Evolutionary conservation across 257 asterid genomes (phyloP).

Genomic region (Verbascum thapsus): DNA sequence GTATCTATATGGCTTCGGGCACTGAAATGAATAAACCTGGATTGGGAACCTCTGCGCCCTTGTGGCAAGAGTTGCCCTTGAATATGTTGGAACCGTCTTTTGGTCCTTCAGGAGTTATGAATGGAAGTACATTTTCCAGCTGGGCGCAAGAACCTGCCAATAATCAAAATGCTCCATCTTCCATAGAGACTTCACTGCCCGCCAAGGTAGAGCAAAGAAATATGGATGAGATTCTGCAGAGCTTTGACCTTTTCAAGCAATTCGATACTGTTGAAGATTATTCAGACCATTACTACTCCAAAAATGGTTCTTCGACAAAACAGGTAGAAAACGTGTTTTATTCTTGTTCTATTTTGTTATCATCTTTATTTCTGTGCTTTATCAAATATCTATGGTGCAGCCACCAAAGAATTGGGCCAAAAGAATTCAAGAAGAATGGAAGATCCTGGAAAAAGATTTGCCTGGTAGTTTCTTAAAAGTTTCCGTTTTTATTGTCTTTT

Average conservation of each 20-base stretch:
- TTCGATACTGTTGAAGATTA: constrained; percentile 76
- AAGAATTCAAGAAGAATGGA: constrained; percentile 95
- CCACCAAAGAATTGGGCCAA: constrained; percentile 76
- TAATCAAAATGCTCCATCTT: constrained; percentile 33
- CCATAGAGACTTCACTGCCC: constrained; percentile 39
- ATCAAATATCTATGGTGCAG: constrained; percentile 36
- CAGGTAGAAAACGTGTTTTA: constrained; percentile 40
- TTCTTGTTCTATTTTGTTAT: constrained; percentile 10
- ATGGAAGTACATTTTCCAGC: constrained; percentile 27
- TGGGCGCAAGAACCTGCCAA: constrained; percentile 31
- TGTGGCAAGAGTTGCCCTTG: constrained; percentile 32
- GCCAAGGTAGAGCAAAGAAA: constrained; percentile 33
- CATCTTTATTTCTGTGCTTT: constrained; percentile 11
- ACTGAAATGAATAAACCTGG: constrained; percentile 24
- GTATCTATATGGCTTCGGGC: constrained; percentile 20
- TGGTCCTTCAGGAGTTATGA: constrained; percentile 33
- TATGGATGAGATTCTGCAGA: constrained; percentile 49
- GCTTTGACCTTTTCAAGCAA: constrained; percentile 52
- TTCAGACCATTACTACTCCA: constrained; percentile 64
- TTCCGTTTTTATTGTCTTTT: not conserved
- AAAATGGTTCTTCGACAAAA: constrained; percentile 38
- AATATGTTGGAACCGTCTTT: constrained; percentile 25
- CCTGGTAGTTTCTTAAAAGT: constrained; percentile 56
- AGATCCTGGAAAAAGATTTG: constrained; percentile 78
- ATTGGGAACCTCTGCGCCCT: constrained; percentile 23